Evolutionary conservation across 371 early-diverging fungal genomes (phyloP).

Genomic region (Syncephalastrum monosporum): DNA sequence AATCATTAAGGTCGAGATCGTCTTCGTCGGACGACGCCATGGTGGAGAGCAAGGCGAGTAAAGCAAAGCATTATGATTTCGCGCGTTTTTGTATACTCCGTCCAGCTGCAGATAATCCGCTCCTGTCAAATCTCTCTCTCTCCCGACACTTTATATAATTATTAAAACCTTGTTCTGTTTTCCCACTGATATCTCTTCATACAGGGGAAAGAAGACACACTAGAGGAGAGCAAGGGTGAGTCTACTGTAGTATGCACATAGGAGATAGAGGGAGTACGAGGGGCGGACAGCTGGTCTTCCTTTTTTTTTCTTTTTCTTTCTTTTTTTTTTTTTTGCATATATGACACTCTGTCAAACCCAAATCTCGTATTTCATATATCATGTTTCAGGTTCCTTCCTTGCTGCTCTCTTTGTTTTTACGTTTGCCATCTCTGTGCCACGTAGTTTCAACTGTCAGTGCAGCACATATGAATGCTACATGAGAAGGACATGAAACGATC

Average conservation of each 20-base stretch:
- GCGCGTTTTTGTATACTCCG: neutral
- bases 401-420: too few relatives aligned
- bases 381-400: too few relatives aligned
- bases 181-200: too few relatives aligned
- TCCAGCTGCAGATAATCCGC: neutral
- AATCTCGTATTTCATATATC: too few relatives aligned
- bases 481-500: slow-evolving; percentile 11
- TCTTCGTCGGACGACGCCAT: slow-evolving; percentile 51
- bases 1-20: slow-evolving; percentile 39
- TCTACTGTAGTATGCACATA: too few relatives aligned
- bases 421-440: neutral
- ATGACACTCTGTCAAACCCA: slow-evolving; percentile 4
- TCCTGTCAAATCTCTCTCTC: neutral
- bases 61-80: neutral
- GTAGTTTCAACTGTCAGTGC: neutral
- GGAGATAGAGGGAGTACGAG: too few relatives aligned
- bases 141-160: too few relatives aligned
- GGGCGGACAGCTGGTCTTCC: too few relatives aligned
- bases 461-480: neutral
- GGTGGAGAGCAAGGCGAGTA: neutral
- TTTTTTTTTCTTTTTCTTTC: slow-evolving; percentile 1
- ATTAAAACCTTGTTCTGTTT: too few relatives aligned
- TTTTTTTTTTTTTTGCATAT: neutral
- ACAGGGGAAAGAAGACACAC: neutral
- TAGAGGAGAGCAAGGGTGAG: neutral